Evolutionary conservation across 345 rosid genomes (phyloP).

Genomic region (Sonneratia caseolaris): DNA sequence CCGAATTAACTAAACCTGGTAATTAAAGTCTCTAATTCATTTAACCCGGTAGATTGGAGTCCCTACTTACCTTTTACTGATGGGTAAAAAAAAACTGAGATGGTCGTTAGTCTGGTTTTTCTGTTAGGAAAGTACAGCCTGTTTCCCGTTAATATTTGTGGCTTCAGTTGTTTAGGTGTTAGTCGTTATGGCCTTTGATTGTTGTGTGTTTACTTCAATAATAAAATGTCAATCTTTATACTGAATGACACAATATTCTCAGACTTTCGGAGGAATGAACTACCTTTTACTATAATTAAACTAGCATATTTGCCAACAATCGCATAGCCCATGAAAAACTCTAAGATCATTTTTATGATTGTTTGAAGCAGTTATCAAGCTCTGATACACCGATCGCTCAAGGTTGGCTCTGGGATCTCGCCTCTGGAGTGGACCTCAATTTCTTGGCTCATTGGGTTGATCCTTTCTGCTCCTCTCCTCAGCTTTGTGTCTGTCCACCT

Average conservation of each 20-base stretch:
- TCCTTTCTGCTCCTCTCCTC: slow-evolving; percentile 25
- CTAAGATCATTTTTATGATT: neutral
- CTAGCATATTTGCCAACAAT: neutral
- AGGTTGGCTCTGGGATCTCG: slow-evolving; percentile 25
- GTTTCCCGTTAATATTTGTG: neutral
- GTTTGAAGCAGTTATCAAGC: slow-evolving; percentile 29
- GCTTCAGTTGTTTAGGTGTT: neutral
- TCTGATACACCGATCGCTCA: slow-evolving; percentile 19
- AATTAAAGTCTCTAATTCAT: no score
- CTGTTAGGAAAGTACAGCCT: neutral
- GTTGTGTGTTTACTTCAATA: neutral
- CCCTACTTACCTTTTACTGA: neutral
- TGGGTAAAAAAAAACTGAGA: neutral
- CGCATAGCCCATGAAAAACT: neutral
- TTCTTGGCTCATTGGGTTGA: slow-evolving; percentile 46
- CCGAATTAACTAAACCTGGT: no score
- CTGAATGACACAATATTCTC: neutral
- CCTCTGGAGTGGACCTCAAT: slow-evolving; percentile 51
- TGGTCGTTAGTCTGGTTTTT: neutral
- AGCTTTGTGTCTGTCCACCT: slow-evolving; percentile 30
- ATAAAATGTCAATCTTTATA: neutral
- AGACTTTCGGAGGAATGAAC: neutral
- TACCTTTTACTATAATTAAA: neutral
- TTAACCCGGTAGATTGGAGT: neutral
- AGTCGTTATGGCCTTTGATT: neutral